Evolutionary conservation across 768 basidiomycete genomes (phyloP), one percentile per base, ranked within the genome.

Genomic region (Suillus placidus): DNA sequence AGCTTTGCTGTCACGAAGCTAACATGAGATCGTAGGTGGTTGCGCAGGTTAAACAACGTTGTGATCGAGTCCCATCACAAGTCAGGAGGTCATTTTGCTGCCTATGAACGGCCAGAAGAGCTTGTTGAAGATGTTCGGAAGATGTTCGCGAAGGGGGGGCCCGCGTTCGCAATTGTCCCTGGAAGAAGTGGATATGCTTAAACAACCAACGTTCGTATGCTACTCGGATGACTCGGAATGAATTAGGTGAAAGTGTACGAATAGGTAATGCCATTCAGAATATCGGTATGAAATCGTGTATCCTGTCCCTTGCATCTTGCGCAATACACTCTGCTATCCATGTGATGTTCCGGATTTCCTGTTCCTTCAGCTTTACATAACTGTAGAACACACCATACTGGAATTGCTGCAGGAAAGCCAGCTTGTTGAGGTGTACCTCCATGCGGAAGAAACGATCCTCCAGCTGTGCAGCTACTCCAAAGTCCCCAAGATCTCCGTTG

Each of bases 251-350:
- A 60, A 55, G 26, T 60, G 40, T 30, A 60, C 58, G 7, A 32
- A 42, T 42, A 30, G 26, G 58, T 32, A 32, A 8, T 42, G 38
- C 8, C 26, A 34, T 64, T 87, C 80, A 95, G 76, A 95, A 95
- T 68, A 94, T 91, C 71, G 93, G 90, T 83, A 96, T 95, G 80
- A 90, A 95, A 79, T 97, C 95, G 73, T 95, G 90, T 80, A 99
- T 95, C 80, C 97, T 88, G 73, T 97, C 94, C 78, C 90, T 89
- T 52, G 95, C 95, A 80, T 97, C 91, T 82, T 98, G 97, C 10
- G 95, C 95, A 71, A 99, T 97, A 78, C 97, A 98, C 81, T 99
- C 97, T 63, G 95, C 94, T 79, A 97, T 95, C 94, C 93, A 95
- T 35, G 91, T 93, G 71, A 95, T 72, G 71, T 92, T 94, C 68